These are phyloP conservation scores for Luzula sylvatica DNA, from an alignment of 176 grass and related monocot genomes.

Conservation along the genomic window DNA sequence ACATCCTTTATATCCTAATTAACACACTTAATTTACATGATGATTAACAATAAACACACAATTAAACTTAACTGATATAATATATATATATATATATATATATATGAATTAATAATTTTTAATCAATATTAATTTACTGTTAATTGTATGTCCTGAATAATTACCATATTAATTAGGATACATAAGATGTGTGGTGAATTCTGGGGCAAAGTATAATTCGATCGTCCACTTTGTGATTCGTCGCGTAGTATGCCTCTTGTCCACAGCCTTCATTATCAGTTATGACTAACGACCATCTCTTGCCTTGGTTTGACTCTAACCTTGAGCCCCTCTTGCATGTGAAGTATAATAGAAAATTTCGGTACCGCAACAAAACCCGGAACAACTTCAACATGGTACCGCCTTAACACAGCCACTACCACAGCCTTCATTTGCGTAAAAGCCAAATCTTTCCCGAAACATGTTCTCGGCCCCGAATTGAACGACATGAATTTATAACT, in stretches of 20 bases:
- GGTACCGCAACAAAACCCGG: constrained; percentile 20
- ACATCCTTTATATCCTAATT: no score
- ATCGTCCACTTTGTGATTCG: background rate
- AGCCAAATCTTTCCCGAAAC: constrained; percentile 52
- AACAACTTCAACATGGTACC: constrained; percentile 37
- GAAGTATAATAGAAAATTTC: constrained; percentile 65
- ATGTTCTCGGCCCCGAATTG: constrained; percentile 63
- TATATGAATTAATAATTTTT: no score
- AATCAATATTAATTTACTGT: no score
- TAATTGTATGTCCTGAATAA: no score
- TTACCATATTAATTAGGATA: no score
- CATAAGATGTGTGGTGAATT: no score
- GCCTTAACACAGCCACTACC: constrained; percentile 28
- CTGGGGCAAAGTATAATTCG: background rate
- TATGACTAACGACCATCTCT: background rate
- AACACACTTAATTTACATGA: no score
- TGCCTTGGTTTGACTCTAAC: constrained; percentile 18
- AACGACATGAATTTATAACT: constrained; percentile 74
- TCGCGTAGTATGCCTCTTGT: constrained; percentile 12
- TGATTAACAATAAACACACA: no score
- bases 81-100: no score
- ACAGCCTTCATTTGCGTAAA: constrained; percentile 64
- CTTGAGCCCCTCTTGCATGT: constrained; percentile 65
- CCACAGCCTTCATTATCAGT: no score
- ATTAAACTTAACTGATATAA: no score